These are phyloP conservation scores for Alternaria gansuensis DNA, from an alignment of 2,329 filamentous ascomycete genomes.

Conservation along the genomic window DNA sequence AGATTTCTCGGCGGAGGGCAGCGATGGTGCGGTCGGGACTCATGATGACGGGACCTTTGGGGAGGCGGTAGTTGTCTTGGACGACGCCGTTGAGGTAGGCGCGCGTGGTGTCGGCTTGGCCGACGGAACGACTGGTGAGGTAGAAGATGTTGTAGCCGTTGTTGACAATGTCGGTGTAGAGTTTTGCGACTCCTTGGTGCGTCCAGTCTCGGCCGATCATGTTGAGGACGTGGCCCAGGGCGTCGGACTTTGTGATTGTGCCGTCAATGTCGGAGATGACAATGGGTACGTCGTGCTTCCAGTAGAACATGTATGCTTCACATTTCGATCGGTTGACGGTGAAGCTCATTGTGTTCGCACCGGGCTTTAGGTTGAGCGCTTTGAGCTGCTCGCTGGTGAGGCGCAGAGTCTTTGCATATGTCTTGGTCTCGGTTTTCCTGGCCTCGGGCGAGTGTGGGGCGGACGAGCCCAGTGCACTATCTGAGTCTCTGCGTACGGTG, in stretches of 20 bases:
- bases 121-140: conserved; percentile 90
- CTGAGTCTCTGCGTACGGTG: conserved; percentile 74
- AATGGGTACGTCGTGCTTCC: conserved; percentile 89
- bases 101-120: conserved; percentile 88
- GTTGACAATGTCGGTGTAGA: conserved; percentile 92
- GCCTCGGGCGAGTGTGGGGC: conserved; percentile 64
- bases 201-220: conserved; percentile 99
- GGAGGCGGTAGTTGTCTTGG: conserved; percentile 86
- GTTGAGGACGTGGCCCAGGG: conserved; percentile 90
- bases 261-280: conserved; percentile 99
- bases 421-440: conserved; percentile 72
- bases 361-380: conserved; percentile 78
- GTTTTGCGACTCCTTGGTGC: conserved; percentile 92
- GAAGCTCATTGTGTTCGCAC: conserved; percentile 94
- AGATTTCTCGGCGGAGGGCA: conserved; percentile 88
- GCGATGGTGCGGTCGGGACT: conserved; percentile 95
- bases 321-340: conserved; percentile 96
- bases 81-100: conserved; percentile 88
- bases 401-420: conserved; percentile 95
- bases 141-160: conserved; percentile 99
- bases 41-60: conserved; percentile 91
- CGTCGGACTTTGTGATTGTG: conserved; percentile 97
- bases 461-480: conserved; percentile 71
- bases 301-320: conserved; percentile 90
- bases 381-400: conserved; percentile 96